Evolutionary conservation across 139 green algal species (phyloP).

Genomic region (Auxenochlorella pyrenoidosa): DNA sequence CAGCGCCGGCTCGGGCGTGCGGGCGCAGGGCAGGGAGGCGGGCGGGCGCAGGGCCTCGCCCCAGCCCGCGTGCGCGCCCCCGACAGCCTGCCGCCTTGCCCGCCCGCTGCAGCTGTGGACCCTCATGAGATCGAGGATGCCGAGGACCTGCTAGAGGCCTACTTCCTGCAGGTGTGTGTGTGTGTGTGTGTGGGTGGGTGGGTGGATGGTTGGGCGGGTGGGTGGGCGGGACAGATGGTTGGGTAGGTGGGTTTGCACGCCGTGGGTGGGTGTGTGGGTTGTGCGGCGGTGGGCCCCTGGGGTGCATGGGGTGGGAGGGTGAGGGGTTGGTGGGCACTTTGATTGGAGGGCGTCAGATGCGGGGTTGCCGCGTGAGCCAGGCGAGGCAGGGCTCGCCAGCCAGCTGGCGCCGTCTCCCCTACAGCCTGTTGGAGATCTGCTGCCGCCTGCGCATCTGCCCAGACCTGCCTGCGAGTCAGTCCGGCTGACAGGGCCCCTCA

Average conservation of each 20-base stretch:
- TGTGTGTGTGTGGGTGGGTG: not conserved
- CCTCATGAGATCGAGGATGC: constrained; percentile 45
- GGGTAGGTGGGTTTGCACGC: no score
- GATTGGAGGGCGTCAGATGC: not conserved
- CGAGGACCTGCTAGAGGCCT: constrained; percentile 59
- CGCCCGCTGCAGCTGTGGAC: constrained; percentile 12
- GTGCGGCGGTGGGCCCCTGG: not conserved
- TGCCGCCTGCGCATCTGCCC: no score
- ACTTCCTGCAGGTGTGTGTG: constrained; percentile 57
- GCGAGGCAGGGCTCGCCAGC: not conserved
- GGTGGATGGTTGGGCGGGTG: not conserved
- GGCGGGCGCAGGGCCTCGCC: no score
- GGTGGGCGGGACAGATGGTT: no score
- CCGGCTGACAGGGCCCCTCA: no score
- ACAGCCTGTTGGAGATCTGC: no score
- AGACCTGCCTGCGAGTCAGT: no score
- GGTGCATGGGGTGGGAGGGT: not conserved
- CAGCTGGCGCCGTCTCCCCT: not conserved
- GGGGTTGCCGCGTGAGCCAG: not conserved
- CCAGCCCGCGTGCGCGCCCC: no score
- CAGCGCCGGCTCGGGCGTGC: no score
- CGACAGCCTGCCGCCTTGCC: no score
- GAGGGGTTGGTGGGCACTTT: not conserved
- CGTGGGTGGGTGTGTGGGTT: no score
- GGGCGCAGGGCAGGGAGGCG: no score